Base-by-base conservation (phyloP, 495 filamentous ascomycete species). In the Rhizodiscina lignyota region DNA sequence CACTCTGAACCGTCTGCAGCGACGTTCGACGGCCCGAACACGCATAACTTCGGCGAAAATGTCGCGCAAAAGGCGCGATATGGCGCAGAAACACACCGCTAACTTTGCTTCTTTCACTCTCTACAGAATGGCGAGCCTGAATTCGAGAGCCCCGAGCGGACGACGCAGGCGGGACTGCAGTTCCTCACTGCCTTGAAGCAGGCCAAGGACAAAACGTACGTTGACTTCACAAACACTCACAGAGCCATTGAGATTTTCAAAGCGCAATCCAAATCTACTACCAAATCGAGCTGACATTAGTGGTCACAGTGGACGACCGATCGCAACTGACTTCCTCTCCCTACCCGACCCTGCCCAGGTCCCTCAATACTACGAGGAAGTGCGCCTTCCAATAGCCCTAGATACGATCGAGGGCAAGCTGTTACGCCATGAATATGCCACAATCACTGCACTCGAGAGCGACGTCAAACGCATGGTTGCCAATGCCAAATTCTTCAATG, bases 401-500 rank as follows among this genome's bases (percentile, higher is more conserved):
- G 71, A 82, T 37, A 71, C 63, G 2, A 77, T 91, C 30, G 74
- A 83, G 49, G 63, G 51, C n/a, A 82, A 79, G 53, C 61, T 86
- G 21, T 56, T 67, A 18, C 60, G 64, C 16, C 55, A 66, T 24
- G 66, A 71, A 38, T 91, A 83, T 50, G 46, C 60, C 8, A 70
- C 56, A 22, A 53, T 85, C 27, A 65, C 76, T 17, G 56, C 63
- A 19, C 48, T 85, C 4, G 79, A 85, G 48, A 70, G 71, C 45
- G 79, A 79, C 45, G 64, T 82, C 44, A 83, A 83, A 56, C 76
- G 77, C 28, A 70, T 85, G 61, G 70, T 85, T 38, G 64, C 63
- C 24, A 85, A 84, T 49, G 77, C 79, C 4, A 84, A 83, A 47
- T 65, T 72, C 17, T 80, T 63, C 53, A 81, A 82, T 45, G 62